Conservation (phyloP, 805 yeast genomes). For the Phaffomyces thermotolerans region DNA sequence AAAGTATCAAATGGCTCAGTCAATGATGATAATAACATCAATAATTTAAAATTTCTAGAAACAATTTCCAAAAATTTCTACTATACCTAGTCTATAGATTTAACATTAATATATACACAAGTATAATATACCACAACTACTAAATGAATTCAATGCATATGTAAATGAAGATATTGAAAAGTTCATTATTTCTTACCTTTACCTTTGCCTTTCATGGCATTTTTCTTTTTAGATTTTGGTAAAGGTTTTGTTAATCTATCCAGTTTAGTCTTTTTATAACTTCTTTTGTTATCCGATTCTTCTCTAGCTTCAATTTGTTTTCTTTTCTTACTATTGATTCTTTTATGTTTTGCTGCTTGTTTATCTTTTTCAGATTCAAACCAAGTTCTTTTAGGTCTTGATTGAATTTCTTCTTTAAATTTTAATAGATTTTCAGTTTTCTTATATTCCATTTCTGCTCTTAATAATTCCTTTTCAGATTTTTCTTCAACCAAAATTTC, state of each 20-base stretch:
- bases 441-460: constrained; percentile 85
- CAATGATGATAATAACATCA: background rate
- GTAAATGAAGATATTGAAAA: too few relatives aligned
- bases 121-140: background rate
- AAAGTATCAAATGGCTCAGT: background rate
- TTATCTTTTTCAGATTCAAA: constrained; percentile 55
- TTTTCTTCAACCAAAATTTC: constrained; percentile 86
- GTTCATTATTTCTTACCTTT: too few relatives aligned
- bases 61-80: constrained; percentile 15
- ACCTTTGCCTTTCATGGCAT: constrained; percentile 3
- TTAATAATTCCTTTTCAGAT: constrained; percentile 74
- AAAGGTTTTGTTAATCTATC: constrained; percentile 40
- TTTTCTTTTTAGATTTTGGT: constrained; percentile 7
- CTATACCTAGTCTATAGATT: constrained; percentile 11
- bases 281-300: constrained; percentile 36
- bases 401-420: constrained; percentile 72
- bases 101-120: background rate
- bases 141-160: too few relatives aligned
- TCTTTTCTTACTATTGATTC: constrained; percentile 55
- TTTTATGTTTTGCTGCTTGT: constrained; percentile 25
- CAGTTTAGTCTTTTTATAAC: constrained; percentile 71
- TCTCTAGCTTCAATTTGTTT: constrained; percentile 63
- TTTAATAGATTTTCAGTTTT: constrained; percentile 81
- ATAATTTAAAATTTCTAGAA: constrained; percentile 11
- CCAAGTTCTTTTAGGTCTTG: constrained; percentile 97